Base-by-base conservation (phyloP, 2,329 filamentous ascomycete species). In the Sporothrix pallida region DNA sequence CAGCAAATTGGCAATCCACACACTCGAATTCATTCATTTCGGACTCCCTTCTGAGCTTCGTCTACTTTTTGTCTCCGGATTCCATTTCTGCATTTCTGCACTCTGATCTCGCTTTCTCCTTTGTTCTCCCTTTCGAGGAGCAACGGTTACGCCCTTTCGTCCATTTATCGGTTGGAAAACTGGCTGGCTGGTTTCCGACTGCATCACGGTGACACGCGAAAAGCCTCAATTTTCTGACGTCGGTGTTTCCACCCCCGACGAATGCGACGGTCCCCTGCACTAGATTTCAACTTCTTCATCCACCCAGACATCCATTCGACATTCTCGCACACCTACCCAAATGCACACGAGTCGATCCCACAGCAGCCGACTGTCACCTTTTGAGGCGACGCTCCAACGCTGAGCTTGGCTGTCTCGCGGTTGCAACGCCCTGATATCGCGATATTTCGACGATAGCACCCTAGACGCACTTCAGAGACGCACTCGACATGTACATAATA, bases 401-500 rank as follows among this genome's bases (percentile, higher is more conserved):
- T 70, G 74, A 67, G 74, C 52, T 15, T 42, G 69, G 62, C 42
- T 56, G 12, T 15, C 5, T 67, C 26, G 62, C 62, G 31, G 37
- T 67, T 15, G 62, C 42, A n/a, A 7, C n/a, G 58, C 15, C 44
- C 37, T 4, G 17, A 20, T 17, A 9, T 23, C 20, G 9, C 15
- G 62, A 37, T 60, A 60, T 60, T 26, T 15, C 23, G 26, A 26
- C 56, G 26, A 60, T 13, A 8, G 26, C 56, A 26, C 56, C 13
- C 56, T 46, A 44, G 26, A 17, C 42, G 42, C 63, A 1, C 44
- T 23, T 44, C 9, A 9, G 3, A 46, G 67, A 69, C 3, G 50
- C 48, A 26, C 62, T 5, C 58, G 44, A 56, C 26, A 76, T 77
- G 74, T 75, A 74, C 52, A 58, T 72, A 46, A n/a, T 70, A 52